phyloP scores from a whole-genome alignment of 352 stramenopile genomes.

The Globisporangium nunn region DNA sequence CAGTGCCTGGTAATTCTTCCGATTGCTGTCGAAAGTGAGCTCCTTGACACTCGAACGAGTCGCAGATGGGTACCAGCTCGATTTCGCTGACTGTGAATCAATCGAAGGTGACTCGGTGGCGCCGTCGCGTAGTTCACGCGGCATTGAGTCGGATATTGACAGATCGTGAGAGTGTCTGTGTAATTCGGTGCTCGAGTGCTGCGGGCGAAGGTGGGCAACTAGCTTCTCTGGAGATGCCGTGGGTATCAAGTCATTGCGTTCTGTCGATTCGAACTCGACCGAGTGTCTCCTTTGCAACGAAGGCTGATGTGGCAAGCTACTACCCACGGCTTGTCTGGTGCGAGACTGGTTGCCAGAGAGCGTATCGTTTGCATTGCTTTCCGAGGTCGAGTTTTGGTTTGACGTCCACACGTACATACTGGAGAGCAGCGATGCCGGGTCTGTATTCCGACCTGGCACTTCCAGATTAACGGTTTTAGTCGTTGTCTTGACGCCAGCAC shows the following conservation, averaged over 20 bases:
- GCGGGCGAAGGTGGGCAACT: background rate
- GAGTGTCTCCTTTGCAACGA: conserved; percentile 4
- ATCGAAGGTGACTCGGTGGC: no score
- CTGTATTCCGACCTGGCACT: background rate
- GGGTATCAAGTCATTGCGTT: background rate
- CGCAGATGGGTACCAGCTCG: background rate
- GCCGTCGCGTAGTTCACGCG: background rate
- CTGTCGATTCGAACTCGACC: conserved; percentile 2
- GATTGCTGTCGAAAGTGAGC: conserved; percentile 5
- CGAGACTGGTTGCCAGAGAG: background rate
- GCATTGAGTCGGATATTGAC: background rate
- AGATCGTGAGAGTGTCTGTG: background rate
- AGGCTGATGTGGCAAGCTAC: background rate
- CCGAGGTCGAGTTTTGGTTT: background rate
- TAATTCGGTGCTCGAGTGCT: conserved; percentile 6
- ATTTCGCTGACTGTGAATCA: background rate
- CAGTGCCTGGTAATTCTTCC: conserved; percentile 8
- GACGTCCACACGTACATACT: conserved; percentile 1
- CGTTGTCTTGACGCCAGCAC: conserved; percentile 28
- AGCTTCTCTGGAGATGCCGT: conserved; percentile 1
- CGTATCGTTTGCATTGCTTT: background rate
- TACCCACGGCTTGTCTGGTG: background rate
- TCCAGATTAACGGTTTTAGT: conserved; percentile 6
- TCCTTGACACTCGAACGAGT: conserved; percentile 7
- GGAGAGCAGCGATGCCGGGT: background rate